Conservation (phyloP, 2,329 filamentous ascomycete genomes). For the Venturia effusa region DNA sequence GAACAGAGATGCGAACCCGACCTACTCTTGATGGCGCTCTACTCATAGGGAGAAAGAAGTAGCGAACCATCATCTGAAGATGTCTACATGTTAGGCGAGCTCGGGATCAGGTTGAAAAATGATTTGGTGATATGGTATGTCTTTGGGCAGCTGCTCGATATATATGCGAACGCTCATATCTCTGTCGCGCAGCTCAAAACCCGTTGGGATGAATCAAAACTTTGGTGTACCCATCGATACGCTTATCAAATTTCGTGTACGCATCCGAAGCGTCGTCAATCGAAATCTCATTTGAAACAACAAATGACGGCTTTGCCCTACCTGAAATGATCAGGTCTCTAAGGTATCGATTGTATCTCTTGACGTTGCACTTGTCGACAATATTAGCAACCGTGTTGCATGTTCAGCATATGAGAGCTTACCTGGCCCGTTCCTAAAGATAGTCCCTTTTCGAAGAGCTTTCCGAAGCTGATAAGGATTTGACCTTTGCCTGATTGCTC, state of each 20-base stretch:
- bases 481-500: constrained; percentile 50
- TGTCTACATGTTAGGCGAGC: not conserved
- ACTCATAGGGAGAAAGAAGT: not conserved
- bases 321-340: constrained; percentile 55
- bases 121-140: not conserved
- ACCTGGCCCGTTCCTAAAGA: not conserved
- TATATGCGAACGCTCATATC: not conserved
- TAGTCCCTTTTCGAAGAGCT: constrained; percentile 54
- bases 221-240: constrained; percentile 57
- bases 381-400: constrained; percentile 49
- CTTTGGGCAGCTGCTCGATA: not conserved
- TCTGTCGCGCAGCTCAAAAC: not conserved
- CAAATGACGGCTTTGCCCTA: constrained; percentile 54
- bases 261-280: constrained; percentile 50
- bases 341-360: constrained; percentile 55
- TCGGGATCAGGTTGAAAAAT: not conserved
- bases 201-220: constrained; percentile 58
- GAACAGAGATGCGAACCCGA: no score
- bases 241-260: constrained; percentile 56
- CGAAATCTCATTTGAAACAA: constrained; percentile 53
- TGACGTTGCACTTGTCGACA: constrained; percentile 54
- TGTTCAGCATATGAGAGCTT: constrained; percentile 6
- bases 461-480: constrained; percentile 54
- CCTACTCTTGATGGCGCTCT: not conserved
- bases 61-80: no score